Percentiles rank a stretch among this genome's conserved stretches.
Conservation (phyloP, 352 stramenopile species). For the Globisporangium splendens region DNA sequence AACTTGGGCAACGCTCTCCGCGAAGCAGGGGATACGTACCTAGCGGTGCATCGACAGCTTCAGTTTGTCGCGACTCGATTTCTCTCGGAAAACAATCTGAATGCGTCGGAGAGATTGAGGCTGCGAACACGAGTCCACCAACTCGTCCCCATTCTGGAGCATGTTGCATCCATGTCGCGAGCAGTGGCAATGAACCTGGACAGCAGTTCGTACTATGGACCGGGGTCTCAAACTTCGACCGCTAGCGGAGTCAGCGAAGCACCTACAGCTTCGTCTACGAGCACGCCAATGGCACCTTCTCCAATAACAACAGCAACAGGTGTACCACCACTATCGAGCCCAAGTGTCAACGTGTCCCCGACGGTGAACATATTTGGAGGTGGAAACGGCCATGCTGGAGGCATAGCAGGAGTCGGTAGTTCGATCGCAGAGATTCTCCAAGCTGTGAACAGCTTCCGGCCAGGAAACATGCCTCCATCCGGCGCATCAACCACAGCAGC, state of each 20-base stretch:
- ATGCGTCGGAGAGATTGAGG: slow-evolving; percentile 15
- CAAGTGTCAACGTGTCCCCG: slow-evolving; percentile 6
- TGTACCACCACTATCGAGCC: background rate
- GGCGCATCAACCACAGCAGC: background rate
- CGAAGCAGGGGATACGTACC: slow-evolving; percentile 29
- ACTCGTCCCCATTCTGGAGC: slow-evolving; percentile 19
- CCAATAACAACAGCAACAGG: background rate
- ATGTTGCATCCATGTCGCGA: slow-evolving; percentile 11
- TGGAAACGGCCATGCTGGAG: background rate
- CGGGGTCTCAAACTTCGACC: background rate
- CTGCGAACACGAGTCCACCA: slow-evolving; percentile 21
- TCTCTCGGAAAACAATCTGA: slow-evolving; percentile 23
- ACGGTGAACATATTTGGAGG: slow-evolving; percentile 14
- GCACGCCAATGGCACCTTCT: background rate
- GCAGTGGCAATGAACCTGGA: slow-evolving; percentile 13
- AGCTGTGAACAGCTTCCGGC: background rate
- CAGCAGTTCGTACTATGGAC: slow-evolving; percentile 12
- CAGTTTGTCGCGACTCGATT: slow-evolving; percentile 25
- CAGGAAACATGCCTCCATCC: background rate
- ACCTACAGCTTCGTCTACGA: background rate
- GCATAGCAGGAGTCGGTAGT: slow-evolving; percentile 7
- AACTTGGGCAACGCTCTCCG: slow-evolving; percentile 23
- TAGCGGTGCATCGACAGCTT: slow-evolving; percentile 33
- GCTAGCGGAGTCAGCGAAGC: background rate
- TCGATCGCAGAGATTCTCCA: slow-evolving; percentile 15